Conservation (phyloP, 2,329 filamentous ascomycete species). For the Eutypella sp. region DNA sequence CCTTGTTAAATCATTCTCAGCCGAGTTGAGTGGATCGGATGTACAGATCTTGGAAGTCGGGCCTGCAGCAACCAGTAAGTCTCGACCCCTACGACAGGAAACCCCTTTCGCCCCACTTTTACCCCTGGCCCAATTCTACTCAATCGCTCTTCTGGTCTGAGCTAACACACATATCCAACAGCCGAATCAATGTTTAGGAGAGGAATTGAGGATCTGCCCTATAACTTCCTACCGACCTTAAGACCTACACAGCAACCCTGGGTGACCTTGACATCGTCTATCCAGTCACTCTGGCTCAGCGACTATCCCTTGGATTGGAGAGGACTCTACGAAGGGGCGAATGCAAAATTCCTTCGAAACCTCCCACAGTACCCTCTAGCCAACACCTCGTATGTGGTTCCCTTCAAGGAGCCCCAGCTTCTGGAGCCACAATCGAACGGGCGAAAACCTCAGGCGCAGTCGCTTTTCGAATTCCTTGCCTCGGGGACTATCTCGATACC, state of each 20-base stretch:
- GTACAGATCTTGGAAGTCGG: constrained; percentile 15
- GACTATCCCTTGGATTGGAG: constrained; percentile 8
- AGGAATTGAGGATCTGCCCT: not conserved
- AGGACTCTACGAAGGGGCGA: constrained; percentile 6
- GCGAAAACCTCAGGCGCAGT: not conserved
- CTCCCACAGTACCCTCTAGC: constrained; percentile 10
- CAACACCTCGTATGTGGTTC: constrained; percentile 8
- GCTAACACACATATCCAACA: not conserved
- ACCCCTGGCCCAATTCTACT: not conserved
- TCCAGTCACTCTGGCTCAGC: constrained; percentile 1
- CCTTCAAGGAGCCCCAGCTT: constrained; percentile 1
- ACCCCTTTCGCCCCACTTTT: too few species aligned
- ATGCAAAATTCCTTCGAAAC: constrained; percentile 2
- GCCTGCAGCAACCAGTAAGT: constrained; percentile 14
- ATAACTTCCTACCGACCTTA: not conserved
- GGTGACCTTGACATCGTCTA: constrained; percentile 5
- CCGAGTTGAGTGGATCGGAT: not conserved
- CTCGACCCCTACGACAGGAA: not conserved
- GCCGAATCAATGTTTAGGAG: constrained; percentile 3
- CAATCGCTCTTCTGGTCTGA: not conserved
- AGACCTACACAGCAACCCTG: constrained; percentile 6
- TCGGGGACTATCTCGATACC: not conserved
- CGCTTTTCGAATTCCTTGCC: constrained; percentile 10
- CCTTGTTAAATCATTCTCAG: constrained; percentile 7
- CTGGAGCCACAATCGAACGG: not conserved